phyloP scores from a whole-genome alignment of 1,139 yeast genomes.

The Barnettozyma hawaiiensis region DNA sequence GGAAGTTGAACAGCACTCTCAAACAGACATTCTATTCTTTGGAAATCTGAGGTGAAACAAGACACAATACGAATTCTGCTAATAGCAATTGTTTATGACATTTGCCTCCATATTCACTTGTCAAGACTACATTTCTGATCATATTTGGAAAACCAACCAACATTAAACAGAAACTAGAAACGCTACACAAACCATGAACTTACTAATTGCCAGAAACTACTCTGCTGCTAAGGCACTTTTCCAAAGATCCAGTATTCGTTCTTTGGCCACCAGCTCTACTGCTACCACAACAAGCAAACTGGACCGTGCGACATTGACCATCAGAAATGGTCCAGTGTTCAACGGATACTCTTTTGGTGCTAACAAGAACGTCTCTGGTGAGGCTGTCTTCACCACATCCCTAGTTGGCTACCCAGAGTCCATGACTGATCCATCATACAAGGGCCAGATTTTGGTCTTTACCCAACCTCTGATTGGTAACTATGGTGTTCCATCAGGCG shows the following conservation, averaged over 20 bases:
- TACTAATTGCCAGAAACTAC: constrained; percentile 17
- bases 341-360: constrained; percentile 95
- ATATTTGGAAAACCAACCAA: constrained; percentile 45
- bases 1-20: no score
- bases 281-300: constrained; percentile 27
- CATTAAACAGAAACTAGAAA: no score
- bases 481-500: constrained; percentile 92
- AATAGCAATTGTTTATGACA: constrained; percentile 19
- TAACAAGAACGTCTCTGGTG: constrained; percentile 85
- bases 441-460: constrained; percentile 92
- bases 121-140: constrained; percentile 43
- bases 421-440: constrained; percentile 97
- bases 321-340: constrained; percentile 91
- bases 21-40: no score
- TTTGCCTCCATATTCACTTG: constrained; percentile 30
- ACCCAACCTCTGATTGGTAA: constrained; percentile 97
- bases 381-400: constrained; percentile 96
- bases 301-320: constrained; percentile 84
- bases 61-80: neutral
- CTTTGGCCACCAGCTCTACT: constrained; percentile 38
- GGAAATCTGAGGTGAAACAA: neutral
- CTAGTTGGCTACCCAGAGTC: constrained; percentile 97
- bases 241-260: constrained; percentile 23
- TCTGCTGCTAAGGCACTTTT: constrained; percentile 17
- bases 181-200: constrained; percentile 16